phyloP scores from a whole-genome alignment of 1,284 basidiomycete species.

The Moesziomyces parantarcticus region DNA sequence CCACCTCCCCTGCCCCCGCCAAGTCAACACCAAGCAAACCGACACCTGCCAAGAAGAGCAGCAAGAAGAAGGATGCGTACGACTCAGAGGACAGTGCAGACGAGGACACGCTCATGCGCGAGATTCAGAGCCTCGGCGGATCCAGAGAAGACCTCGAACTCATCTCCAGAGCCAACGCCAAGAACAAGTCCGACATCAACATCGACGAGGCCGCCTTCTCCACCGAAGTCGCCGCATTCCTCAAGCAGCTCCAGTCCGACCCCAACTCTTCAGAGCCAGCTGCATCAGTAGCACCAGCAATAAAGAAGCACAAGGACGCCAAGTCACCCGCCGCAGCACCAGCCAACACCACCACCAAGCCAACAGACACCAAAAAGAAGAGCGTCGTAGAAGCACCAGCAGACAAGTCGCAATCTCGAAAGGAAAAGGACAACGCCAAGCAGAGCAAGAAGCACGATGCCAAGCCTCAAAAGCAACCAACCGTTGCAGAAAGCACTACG shows the following conservation, averaged over 20 bases:
- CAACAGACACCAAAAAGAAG: conserved; percentile 18
- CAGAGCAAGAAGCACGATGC: conserved; percentile 25
- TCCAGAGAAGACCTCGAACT: conserved; percentile 41
- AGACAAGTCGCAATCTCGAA: conserved; percentile 17
- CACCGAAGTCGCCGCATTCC: conserved; percentile 30
- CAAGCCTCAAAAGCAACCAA: conserved; percentile 10
- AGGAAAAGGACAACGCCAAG: conserved; percentile 10
- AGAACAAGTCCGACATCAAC: conserved; percentile 29
- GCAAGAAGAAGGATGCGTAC: conserved; percentile 29
- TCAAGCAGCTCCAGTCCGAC: conserved; percentile 37
- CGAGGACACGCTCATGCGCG: conserved; percentile 41
- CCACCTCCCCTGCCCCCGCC: conserved; percentile 8
- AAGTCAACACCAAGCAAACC: conserved; percentile 24
- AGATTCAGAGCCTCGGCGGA: conserved; percentile 49
- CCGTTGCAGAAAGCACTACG: conserved; percentile 15
- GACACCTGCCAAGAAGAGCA: conserved; percentile 17
- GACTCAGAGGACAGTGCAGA: conserved; percentile 46
- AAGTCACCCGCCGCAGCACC: conserved; percentile 10
- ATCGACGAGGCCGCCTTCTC: conserved; percentile 46
- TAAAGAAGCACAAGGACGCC: conserved; percentile 10
- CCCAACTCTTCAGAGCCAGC: conserved; percentile 19
- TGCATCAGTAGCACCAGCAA: background rate
- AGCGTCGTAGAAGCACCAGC: conserved; percentile 1
- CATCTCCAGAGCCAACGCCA: conserved; percentile 32
- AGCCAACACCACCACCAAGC: conserved; percentile 10